These are phyloP conservation scores for Citrus medica DNA, from an alignment of 345 rosid species.

Conservation along the genomic window DNA sequence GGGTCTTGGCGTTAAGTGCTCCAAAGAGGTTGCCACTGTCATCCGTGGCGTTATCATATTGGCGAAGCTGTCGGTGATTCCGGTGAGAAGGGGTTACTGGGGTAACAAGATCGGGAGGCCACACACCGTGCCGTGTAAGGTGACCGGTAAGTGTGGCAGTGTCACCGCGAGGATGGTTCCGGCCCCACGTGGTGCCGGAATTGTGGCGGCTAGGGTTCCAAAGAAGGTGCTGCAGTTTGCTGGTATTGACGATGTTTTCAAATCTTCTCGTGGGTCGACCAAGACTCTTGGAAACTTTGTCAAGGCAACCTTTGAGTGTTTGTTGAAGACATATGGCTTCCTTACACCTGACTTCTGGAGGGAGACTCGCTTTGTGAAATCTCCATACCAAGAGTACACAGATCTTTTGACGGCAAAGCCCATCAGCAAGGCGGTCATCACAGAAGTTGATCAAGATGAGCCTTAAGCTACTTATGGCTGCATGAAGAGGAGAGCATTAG, in stretches of 20 bases:
- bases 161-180: conserved; percentile 77
- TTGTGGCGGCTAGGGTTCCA: conserved; percentile 84
- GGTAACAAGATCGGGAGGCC: conserved; percentile 79
- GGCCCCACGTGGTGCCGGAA: conserved; percentile 79
- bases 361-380: conserved; percentile 43
- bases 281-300: conserved; percentile 85
- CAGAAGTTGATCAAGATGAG: conserved; percentile 27
- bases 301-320: conserved; percentile 64
- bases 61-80: conserved; percentile 65
- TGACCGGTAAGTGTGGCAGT: conserved; percentile 71
- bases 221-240: conserved; percentile 87
- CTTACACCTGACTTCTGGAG: conserved; percentile 61
- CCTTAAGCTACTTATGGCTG: conserved; percentile 11
- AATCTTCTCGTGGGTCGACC: conserved; percentile 79
- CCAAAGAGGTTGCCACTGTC: conserved; percentile 72
- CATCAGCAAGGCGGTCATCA: conserved; percentile 26
- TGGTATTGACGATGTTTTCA: conserved; percentile 80
- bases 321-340: conserved; percentile 57
- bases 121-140: conserved; percentile 72
- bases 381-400: conserved; percentile 55
- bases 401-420: conserved; percentile 47
- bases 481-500: not conserved
- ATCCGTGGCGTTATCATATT: conserved; percentile 60
- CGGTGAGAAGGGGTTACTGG: conserved; percentile 77
- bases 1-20: conserved; percentile 68